Conservation (phyloP, 495 filamentous ascomycete species). For the Aspergillus sparsus region DNA sequence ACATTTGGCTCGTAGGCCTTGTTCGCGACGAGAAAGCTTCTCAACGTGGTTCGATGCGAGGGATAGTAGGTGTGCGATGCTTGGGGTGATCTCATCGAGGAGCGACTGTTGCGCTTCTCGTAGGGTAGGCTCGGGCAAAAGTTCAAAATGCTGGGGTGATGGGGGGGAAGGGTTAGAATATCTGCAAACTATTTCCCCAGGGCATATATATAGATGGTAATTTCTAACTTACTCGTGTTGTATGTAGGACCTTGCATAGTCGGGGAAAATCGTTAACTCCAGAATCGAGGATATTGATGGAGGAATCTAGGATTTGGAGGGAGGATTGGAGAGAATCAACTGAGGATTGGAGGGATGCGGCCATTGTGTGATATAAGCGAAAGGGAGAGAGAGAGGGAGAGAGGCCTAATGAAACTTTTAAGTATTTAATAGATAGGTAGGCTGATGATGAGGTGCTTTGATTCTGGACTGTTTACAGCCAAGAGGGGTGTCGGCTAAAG, state of each 20-base stretch:
- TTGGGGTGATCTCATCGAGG: conserved; percentile 71
- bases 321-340: conserved; percentile 71
- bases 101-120: conserved; percentile 67
- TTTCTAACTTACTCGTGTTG: conserved; percentile 56
- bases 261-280: conserved; percentile 77
- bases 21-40: conserved; percentile 69
- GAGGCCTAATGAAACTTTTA: neutral
- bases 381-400: neutral
- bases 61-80: conserved; percentile 65
- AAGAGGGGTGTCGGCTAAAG: conserved; percentile 34
- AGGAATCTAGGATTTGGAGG: conserved; percentile 70
- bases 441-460: neutral
- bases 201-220: neutral
- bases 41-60: conserved; percentile 69
- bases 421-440: no score
- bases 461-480: conserved; percentile 36
- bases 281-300: conserved; percentile 68
- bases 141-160: conserved; percentile 70
- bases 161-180: conserved; percentile 1
- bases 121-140: conserved; percentile 69
- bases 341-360: conserved; percentile 58
- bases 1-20: conserved; percentile 66
- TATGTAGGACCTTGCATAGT: conserved; percentile 67
- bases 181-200: neutral
- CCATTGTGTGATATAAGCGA: conserved; percentile 32